Base-by-base conservation (phyloP, 1,139 yeast species). In the Sugiyamaella neomexicana region DNA sequence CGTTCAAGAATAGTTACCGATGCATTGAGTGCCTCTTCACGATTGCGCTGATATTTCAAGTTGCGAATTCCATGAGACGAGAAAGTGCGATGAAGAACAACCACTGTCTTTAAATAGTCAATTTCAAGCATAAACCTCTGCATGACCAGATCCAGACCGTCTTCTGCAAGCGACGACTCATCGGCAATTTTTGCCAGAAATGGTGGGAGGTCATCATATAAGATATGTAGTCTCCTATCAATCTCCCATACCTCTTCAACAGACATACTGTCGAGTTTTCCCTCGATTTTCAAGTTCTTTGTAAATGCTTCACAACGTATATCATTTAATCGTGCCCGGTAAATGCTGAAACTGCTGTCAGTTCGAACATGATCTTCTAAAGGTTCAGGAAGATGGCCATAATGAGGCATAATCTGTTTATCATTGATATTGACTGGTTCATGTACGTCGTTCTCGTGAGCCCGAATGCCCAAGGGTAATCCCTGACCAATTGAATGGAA, bases 91-190 rank as follows among this genome's bases (percentile, higher is more conserved):
- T 70, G 73, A 29, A 70, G 59, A 4, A 67, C 65, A 10, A 68
- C 65, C 37, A 68, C 49, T 8, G 68, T 60, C 47, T 65, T 66
- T 15, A 66, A 62, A 47, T 58, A 68, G 29, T 68, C 70, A 42
- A 67, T 55, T 49, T 70, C 72, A 34, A 65, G 61, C 54, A 70
- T 40, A 32, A 69, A 60, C 31, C 70, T 59, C 56, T 70, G 72
- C 43, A 69, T 55, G 5, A 65, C 55, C 25, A 67, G 40, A 29
- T 66, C 64, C 1, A 65, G 59, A 9, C 61, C 61, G 29, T 67
- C 69, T 1, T 40, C 51, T 1, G 61, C 36, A 8, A 56, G 52
- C 9, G 50, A 20, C 2, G 67, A 55, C 23, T 59, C 61, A 23
- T 60, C 62, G 4, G 66, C 66, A 5, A 63, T 60, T 12, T 52